Conservation (phyloP, 2,329 filamentous ascomycete species). For the Ophiognomonia clavigignenti-juglandacearum region DNA sequence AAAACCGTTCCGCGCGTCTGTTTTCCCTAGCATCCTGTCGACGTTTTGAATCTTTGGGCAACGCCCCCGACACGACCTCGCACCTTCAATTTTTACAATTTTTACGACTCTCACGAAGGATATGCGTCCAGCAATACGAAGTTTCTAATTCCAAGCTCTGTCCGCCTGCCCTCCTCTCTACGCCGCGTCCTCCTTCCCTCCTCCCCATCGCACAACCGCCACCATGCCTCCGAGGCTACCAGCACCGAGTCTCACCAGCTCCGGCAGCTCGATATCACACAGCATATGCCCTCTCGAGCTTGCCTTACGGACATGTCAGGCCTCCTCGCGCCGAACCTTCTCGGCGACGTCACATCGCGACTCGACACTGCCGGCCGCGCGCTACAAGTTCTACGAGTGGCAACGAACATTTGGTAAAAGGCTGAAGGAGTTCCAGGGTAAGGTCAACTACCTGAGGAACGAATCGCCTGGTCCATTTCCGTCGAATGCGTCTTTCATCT, state of each 20-base stretch:
- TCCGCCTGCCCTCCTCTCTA: too few relatives aligned
- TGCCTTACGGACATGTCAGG: slow-evolving; percentile 5
- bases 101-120: too few relatives aligned
- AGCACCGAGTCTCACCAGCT: slow-evolving; percentile 10
- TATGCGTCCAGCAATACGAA: too few relatives aligned
- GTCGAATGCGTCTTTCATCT: slow-evolving; percentile 64
- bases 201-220: not conserved
- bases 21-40: too few relatives aligned
- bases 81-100: too few relatives aligned
- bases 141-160: too few relatives aligned
- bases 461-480: slow-evolving; percentile 58
- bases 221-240: slow-evolving; percentile 16
- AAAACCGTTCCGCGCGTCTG: too few relatives aligned
- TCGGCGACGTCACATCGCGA: slow-evolving; percentile 33
- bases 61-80: too few relatives aligned
- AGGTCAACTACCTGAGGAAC: slow-evolving; percentile 33
- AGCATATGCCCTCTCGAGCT: slow-evolving; percentile 7
- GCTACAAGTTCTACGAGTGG: slow-evolving; percentile 36
- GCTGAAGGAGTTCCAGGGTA: slow-evolving; percentile 16
- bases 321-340: slow-evolving; percentile 28
- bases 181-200: not conserved
- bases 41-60: too few relatives aligned
- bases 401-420: slow-evolving; percentile 16
- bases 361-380: slow-evolving; percentile 30
- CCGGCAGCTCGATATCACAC: not conserved